Conservation (phyloP, 345 rosid genomes). For the Angophora floribunda region DNA sequence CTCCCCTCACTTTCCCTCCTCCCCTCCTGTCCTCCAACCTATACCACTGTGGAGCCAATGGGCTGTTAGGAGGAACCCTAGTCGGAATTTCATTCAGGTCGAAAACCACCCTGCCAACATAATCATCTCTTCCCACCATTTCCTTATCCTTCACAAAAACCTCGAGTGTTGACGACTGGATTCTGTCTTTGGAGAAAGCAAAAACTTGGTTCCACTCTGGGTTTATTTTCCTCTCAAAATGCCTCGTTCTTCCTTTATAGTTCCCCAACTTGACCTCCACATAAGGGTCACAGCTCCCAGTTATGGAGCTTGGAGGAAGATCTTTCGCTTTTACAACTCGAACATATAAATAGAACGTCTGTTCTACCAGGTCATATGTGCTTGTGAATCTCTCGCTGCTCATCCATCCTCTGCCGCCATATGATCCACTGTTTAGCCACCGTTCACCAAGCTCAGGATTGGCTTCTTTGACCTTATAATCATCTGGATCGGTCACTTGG, state of each 20-base stretch:
- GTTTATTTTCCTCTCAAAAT: constrained; percentile 56
- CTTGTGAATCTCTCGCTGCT: constrained; percentile 44
- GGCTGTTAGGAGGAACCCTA: constrained; percentile 93
- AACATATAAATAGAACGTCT: constrained; percentile 68
- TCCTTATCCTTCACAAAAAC: constrained; percentile 70
- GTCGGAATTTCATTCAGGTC: constrained; percentile 83
- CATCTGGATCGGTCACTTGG: constrained; percentile 15
- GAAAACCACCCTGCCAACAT: constrained; percentile 58
- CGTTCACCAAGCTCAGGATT: constrained; percentile 58
- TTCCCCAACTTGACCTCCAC: constrained; percentile 88
- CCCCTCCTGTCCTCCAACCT: constrained; percentile 65
- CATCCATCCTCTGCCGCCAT: constrained; percentile 58
- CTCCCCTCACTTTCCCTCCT: constrained; percentile 63
- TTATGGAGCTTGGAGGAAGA: constrained; percentile 49
- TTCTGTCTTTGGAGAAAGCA: constrained; percentile 73
- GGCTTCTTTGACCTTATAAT: constrained; percentile 59
- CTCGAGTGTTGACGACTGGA: constrained; percentile 70
- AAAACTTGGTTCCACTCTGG: constrained; percentile 97
- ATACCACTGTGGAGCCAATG: constrained; percentile 92
- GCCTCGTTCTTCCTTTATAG: constrained; percentile 82
- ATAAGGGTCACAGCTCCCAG: constrained; percentile 78
- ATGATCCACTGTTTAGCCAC: constrained; percentile 45
- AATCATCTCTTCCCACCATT: constrained; percentile 66
- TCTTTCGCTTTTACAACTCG: constrained; percentile 75
- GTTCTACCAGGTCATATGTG: constrained; percentile 79